Percentiles rank a stretch among this genome's conserved stretches.
Conservation (phyloP, 2,329 filamentous ascomycete genomes). For the Drechslera avenae region DNA sequence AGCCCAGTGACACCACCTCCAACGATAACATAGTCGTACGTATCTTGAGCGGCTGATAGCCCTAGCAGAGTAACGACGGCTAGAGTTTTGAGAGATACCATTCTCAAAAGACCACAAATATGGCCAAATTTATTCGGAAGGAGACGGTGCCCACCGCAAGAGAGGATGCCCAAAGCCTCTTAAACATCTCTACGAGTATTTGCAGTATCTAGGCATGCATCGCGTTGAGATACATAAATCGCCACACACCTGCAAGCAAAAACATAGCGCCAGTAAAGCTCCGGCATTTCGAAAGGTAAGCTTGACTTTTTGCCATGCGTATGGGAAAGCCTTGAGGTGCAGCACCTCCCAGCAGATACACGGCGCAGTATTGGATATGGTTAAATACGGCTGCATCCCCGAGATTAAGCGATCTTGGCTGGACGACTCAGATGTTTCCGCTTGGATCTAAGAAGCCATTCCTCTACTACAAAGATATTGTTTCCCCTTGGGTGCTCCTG, state of each 20-base stretch:
- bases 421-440: background rate
- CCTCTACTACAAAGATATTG: too few species aligned
- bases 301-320: too few species aligned
- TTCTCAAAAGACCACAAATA: constrained; percentile 11
- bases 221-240: constrained; percentile 3
- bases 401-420: constrained; percentile 4
- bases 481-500: too few species aligned
- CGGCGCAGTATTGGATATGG: background rate
- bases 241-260: background rate
- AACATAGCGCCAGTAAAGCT: background rate
- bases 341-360: background rate
- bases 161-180: constrained; percentile 7
- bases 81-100: constrained; percentile 23
- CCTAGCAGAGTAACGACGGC: constrained; percentile 22
- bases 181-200: background rate
- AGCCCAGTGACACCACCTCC: constrained; percentile 36
- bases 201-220: constrained; percentile 1
- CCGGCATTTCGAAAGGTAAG: too few species aligned
- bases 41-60: constrained; percentile 18
- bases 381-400: background rate
- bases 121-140: background rate
- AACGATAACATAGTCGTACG: constrained; percentile 36
- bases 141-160: background rate
- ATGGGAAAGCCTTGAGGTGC: too few species aligned
- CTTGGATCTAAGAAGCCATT: background rate